A percentile compares a stretch with the other conserved stretches of the same genome.
Evolutionary conservation across 2,329 filamentous ascomycete species (phyloP).

Genomic region (Cordyceps fumosorosea): DNA sequence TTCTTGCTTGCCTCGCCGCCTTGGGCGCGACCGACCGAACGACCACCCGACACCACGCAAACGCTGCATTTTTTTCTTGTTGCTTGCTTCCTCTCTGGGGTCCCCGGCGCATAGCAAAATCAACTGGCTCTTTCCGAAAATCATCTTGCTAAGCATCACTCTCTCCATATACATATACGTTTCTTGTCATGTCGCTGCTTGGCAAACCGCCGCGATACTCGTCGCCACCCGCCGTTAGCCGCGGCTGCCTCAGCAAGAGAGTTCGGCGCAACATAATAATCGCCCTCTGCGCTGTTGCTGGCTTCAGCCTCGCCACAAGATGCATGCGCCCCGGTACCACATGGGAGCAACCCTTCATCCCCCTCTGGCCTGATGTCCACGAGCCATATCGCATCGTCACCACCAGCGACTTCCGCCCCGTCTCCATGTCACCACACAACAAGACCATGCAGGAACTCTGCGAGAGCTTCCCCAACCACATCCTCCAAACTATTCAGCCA

Average conservation of each 20-base stretch:
- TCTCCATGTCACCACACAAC: constrained; percentile 16
- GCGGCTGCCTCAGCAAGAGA: neutral
- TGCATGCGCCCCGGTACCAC: neutral
- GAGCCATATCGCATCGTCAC: constrained; percentile 21
- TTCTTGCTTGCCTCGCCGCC: neutral
- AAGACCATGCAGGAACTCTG: constrained; percentile 20
- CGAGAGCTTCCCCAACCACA: constrained; percentile 21
- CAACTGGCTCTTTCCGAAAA: neutral
- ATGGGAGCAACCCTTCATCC: neutral
- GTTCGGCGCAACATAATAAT: neutral
- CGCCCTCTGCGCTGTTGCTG: neutral
- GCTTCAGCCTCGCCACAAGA: neutral
- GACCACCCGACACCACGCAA: neutral
- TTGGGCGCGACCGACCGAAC: neutral
- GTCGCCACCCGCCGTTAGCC: neutral
- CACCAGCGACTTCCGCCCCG: constrained; percentile 22
- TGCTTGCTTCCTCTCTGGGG: neutral
- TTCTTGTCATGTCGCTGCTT: neutral
- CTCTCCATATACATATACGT: neutral
- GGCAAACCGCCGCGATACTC: neutral
- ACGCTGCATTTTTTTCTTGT: neutral
- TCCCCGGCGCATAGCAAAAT: neutral
- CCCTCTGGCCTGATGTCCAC: neutral
- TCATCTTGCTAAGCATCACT: neutral
- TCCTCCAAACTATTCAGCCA: constrained; percentile 22